Base-by-base conservation (phyloP, 2,329 filamentous ascomycete species). In the Metarhizium album region DNA sequence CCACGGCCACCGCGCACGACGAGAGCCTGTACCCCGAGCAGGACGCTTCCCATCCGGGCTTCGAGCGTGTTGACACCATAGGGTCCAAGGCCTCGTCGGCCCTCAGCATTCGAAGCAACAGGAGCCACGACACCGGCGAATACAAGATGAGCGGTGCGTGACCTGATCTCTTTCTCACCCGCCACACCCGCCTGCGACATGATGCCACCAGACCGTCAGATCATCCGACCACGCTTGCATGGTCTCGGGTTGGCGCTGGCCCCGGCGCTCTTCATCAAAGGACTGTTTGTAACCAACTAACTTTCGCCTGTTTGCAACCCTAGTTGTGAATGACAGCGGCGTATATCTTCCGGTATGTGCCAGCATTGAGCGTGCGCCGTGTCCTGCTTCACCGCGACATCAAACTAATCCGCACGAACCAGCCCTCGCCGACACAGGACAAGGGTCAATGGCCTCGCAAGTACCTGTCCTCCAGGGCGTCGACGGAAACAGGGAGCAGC, bases 281-380 rank as follows among this genome's bases (percentile, higher is more conserved):
- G 57, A 62, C 52, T 53, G 53, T 45, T 23, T 47, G 27, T 1
- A 29, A 8, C n/a, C 2, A 22, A 24, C 20, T 52, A n/a, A 52
- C 37, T 24, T 14, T 43, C 35, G 43, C 29, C 35, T 5, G 6
- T 52, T 52, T 48, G 27, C 45, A 47, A 29, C 42, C 50, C 54
- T 66, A 96, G 91, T 96, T 57, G 93, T 97, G 67, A 94, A 95
- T 65, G 90, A 95, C 69, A 94, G 87, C 67, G 91, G 91, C 58
- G 86, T 95, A 55, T 97, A 95, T 71, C 80, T 97, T 58, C 91
- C 91, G 60, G 89, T 93, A 82, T 70, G 80, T 53, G 27, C 37
- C 29, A 20, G 5, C 18, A 0, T 4, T 46, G 31, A 37, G 42
- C n/a, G n/a, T n/a, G n/a, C n/a, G n/a, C n/a, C n/a, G 53, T 47